A percentile compares a stretch with the other conserved stretches of the same genome.
These are phyloP conservation scores for Fistulinella cinereoalba DNA, from an alignment of 1,284 basidiomycete genomes.

Conservation along the genomic window DNA sequence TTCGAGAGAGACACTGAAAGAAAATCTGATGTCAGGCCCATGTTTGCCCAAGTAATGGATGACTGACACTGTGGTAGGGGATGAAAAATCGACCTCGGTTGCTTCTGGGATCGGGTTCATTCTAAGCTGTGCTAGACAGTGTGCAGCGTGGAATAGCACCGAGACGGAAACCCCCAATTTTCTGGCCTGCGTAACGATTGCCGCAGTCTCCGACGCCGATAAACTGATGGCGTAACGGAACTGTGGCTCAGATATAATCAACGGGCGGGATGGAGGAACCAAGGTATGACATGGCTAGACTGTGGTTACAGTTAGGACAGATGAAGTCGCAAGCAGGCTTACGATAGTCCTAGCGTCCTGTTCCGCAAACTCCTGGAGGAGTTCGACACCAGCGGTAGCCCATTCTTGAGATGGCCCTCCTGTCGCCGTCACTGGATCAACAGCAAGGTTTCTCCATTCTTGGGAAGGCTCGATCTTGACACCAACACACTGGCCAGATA, in stretches of 20 bases:
- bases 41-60: not conserved
- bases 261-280: constrained; percentile 11
- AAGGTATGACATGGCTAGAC: constrained; percentile 14
- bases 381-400: constrained; percentile 7
- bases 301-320: not conserved
- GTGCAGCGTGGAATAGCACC: constrained; percentile 19
- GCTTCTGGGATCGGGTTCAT: constrained; percentile 19
- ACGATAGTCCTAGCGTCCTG: constrained; percentile 12
- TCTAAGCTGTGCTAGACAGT: constrained; percentile 19
- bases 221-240: constrained; percentile 1
- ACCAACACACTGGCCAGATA: constrained; percentile 17
- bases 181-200: constrained; percentile 10
- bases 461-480: constrained; percentile 10
- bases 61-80: constrained; percentile 13
- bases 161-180: constrained; percentile 17
- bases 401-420: constrained; percentile 16
- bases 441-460: constrained; percentile 25
- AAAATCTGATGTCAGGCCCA: no score
- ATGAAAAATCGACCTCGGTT: constrained; percentile 21
- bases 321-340: not conserved
- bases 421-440: constrained; percentile 20
- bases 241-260: constrained; percentile 11
- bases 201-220: constrained; percentile 15
- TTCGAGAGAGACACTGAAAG: constrained; percentile 17
- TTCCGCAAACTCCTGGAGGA: constrained; percentile 10